phyloP scores from a whole-genome alignment of 306 rosid genomes.

The Trifolium fragiferum region DNA sequence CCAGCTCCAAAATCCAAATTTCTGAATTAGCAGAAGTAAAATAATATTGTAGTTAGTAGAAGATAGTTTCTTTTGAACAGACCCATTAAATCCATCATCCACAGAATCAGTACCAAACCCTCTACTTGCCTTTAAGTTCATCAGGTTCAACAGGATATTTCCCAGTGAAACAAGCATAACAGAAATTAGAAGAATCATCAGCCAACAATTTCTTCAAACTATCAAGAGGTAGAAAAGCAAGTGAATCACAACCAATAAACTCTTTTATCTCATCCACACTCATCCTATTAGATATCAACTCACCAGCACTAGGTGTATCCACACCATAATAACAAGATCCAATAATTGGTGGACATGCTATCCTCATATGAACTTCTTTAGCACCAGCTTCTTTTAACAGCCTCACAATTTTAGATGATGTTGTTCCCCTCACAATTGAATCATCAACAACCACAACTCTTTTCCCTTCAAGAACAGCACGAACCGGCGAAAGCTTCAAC shows the following conservation, averaged over 20 bases:
- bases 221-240: conserved; percentile 81
- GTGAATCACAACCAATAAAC: conserved; percentile 89
- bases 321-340: conserved; percentile 95
- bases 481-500: conserved; percentile 78
- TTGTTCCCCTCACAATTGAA: conserved; percentile 94
- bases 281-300: conserved; percentile 92
- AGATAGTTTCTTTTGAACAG: conserved; percentile 52
- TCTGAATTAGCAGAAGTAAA: background rate
- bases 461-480: conserved; percentile 89
- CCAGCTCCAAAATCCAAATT: conserved; percentile 7
- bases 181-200: conserved; percentile 58
- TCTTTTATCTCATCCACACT: conserved; percentile 78
- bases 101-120: conserved; percentile 64
- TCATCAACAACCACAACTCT: conserved; percentile 98
- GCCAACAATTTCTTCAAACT: conserved; percentile 66
- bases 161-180: conserved; percentile 96
- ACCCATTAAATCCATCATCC: conserved; percentile 88
- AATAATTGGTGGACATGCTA: conserved; percentile 91
- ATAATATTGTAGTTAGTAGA: conserved; percentile 6
- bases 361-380: conserved; percentile 96
- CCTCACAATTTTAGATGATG: conserved; percentile 91
- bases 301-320: conserved; percentile 93
- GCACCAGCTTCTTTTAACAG: conserved; percentile 95
- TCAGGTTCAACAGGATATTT: conserved; percentile 89
- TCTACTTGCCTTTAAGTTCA: conserved; percentile 79